Evolutionary conservation across 2,329 filamentous ascomycete genomes (phyloP).

Genomic region (Aspergillus aculeatinus): DNA sequence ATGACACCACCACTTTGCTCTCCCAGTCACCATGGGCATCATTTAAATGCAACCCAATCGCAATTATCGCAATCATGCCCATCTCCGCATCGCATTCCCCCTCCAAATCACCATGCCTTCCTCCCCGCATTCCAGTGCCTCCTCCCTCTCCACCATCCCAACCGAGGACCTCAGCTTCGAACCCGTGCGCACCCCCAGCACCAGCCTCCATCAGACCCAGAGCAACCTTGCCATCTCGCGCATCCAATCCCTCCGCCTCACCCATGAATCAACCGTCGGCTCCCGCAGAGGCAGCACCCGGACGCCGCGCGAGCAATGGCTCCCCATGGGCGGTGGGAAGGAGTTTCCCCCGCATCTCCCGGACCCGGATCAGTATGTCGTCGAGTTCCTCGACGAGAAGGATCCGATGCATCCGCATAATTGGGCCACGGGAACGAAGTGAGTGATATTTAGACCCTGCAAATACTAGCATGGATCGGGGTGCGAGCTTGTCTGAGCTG

Average conservation of each 20-base stretch:
- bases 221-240: slow-evolving; percentile 29
- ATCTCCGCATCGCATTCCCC: too few species aligned
- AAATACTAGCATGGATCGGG: too few species aligned
- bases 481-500: too few species aligned
- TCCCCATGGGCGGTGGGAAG: slow-evolving; percentile 24
- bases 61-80: background rate
- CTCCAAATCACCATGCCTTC: background rate
- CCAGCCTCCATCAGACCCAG: slow-evolving; percentile 23
- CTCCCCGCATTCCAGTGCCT: background rate
- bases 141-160: background rate
- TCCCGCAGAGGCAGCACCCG: slow-evolving; percentile 15
- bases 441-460: background rate
- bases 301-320: slow-evolving; percentile 25
- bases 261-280: slow-evolving; percentile 29
- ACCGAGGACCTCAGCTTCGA: background rate
- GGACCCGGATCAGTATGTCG: slow-evolving; percentile 54
- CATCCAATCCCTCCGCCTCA: slow-evolving; percentile 29
- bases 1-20: background rate
- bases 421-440: slow-evolving; percentile 50
- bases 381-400: slow-evolving; percentile 53
- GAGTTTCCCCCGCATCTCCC: slow-evolving; percentile 44
- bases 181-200: slow-evolving; percentile 2
- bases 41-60: background rate
- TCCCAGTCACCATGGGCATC: background rate
- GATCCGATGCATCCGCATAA: slow-evolving; percentile 56